phyloP scores from a whole-genome alignment of 2,329 filamentous ascomycete species.

The Penicillium rolfsii region DNA sequence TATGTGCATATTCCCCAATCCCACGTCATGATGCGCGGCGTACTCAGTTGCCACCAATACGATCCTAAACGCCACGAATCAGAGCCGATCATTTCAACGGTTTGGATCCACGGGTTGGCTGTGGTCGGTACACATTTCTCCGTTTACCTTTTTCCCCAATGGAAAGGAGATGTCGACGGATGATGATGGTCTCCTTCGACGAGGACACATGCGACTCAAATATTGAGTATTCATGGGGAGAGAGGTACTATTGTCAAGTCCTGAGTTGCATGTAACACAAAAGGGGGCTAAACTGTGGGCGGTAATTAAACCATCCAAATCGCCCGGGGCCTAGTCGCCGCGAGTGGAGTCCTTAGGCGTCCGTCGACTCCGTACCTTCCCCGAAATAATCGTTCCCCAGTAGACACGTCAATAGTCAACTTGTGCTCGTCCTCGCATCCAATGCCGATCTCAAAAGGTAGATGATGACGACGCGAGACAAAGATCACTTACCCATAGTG shows the following conservation, averaged over 20 bases:
- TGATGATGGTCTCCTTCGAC: neutral
- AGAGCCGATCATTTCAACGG: neutral
- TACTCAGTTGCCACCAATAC: constrained; percentile 19
- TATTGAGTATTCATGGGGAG: neutral
- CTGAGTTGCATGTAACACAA: neutral
- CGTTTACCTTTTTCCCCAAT: neutral
- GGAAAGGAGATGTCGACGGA: neutral
- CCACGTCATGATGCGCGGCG: constrained; percentile 15
- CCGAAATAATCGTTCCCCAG: neutral
- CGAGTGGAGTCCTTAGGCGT: constrained; percentile 7
- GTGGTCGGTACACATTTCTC: neutral
- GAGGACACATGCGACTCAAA: neutral
- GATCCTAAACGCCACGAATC: constrained; percentile 4
- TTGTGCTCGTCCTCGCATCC: neutral
- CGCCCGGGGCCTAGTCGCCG: constrained; percentile 8
- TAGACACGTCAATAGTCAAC: neutral
- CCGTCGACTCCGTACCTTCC: neutral
- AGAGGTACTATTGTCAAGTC: no score
- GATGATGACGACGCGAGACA: neutral
- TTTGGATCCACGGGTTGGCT: neutral
- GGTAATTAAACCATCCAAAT: constrained; percentile 1
- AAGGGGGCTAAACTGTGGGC: neutral
- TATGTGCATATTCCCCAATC: neutral
- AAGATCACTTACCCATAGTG: neutral
- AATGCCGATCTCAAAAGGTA: neutral